Conservation (phyloP, 2,329 filamentous ascomycete genomes). For the Clonostachys byssicola region DNA sequence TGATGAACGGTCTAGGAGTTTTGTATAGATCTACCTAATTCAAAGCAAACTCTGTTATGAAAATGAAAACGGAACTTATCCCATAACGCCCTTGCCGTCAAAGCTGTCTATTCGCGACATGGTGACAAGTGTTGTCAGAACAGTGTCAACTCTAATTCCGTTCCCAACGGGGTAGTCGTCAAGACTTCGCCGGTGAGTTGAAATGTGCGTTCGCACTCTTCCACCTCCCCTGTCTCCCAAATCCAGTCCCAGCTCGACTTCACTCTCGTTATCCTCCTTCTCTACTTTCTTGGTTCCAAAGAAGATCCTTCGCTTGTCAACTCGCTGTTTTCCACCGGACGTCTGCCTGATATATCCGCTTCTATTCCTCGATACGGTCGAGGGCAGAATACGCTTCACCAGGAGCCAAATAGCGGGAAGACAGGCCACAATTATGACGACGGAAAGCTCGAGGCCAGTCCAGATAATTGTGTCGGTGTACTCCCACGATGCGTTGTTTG, state of each 20-base stretch:
- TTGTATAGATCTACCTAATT: too few relatives aligned
- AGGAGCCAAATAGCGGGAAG: slow-evolving; percentile 31
- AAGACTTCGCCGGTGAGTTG: neutral
- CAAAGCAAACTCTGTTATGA: too few relatives aligned
- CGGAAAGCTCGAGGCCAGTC: slow-evolving; percentile 34
- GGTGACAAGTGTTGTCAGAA: too few relatives aligned
- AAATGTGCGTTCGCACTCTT: slow-evolving; percentile 22
- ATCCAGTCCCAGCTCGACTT: slow-evolving; percentile 13
- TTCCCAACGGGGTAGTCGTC: neutral
- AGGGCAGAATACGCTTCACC: slow-evolving; percentile 6
- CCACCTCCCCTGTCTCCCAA: slow-evolving; percentile 20
- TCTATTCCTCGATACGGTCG: neutral
- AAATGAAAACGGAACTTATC: too few relatives aligned
- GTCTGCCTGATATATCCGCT: slow-evolving; percentile 3
- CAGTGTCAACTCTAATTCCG: too few relatives aligned
- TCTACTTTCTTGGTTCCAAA: slow-evolving; percentile 1
- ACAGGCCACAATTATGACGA: slow-evolving; percentile 34
- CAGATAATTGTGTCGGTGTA: slow-evolving; percentile 34
- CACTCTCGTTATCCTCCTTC: slow-evolving; percentile 13
- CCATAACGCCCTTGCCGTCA: too few relatives aligned
- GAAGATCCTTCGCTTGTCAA: neutral
- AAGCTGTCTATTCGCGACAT: too few relatives aligned
- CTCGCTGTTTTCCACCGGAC: too few relatives aligned
- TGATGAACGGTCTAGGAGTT: too few relatives aligned
- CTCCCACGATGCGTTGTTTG: slow-evolving; percentile 34